phyloP scores from a whole-genome alignment of 2,329 filamentous ascomycete species.

The Xylariaceae sp. region DNA sequence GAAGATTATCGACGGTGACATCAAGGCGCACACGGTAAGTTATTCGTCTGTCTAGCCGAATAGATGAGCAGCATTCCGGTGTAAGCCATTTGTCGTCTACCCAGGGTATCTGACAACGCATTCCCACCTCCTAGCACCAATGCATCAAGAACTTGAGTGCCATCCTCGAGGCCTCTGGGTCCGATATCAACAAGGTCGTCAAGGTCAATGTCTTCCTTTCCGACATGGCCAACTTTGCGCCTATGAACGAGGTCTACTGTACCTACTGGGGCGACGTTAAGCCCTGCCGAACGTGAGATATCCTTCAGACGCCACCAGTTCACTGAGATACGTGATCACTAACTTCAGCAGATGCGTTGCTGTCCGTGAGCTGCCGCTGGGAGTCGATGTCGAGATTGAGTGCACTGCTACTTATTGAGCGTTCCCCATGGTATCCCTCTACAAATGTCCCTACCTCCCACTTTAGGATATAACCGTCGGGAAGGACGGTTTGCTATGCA shows the following conservation, averaged over 20 bases:
- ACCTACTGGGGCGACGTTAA: conserved; percentile 38
- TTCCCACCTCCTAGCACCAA: conserved; percentile 54
- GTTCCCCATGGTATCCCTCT: too few relatives aligned
- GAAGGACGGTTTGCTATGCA: too few relatives aligned
- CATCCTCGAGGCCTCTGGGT: conserved; percentile 54
- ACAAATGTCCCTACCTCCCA: too few relatives aligned
- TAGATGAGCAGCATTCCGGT: too few relatives aligned
- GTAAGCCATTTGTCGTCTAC: too few relatives aligned
- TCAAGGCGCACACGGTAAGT: conserved; percentile 48
- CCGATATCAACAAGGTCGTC: conserved; percentile 54
- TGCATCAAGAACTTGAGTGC: conserved; percentile 40
- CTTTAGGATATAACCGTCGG: too few relatives aligned
- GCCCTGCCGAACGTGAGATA: conserved; percentile 39
- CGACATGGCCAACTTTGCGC: conserved; percentile 60
- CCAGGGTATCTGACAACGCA: conserved; percentile 40
- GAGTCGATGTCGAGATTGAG: conserved; percentile 72
- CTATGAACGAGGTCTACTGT: conserved; percentile 53
- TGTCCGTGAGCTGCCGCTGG: conserved; percentile 66
- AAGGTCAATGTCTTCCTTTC: conserved; percentile 66
- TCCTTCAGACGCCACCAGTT: neutral
- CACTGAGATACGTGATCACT: neutral
- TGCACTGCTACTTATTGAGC: conserved; percentile 47
- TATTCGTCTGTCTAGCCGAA: too few relatives aligned
- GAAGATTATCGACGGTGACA: conserved; percentile 51
- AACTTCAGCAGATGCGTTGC: conserved; percentile 63